These are phyloP conservation scores for Penicillium sp. DNA, from an alignment of 2,329 filamentous ascomycete species.

Conservation along the genomic window DNA sequence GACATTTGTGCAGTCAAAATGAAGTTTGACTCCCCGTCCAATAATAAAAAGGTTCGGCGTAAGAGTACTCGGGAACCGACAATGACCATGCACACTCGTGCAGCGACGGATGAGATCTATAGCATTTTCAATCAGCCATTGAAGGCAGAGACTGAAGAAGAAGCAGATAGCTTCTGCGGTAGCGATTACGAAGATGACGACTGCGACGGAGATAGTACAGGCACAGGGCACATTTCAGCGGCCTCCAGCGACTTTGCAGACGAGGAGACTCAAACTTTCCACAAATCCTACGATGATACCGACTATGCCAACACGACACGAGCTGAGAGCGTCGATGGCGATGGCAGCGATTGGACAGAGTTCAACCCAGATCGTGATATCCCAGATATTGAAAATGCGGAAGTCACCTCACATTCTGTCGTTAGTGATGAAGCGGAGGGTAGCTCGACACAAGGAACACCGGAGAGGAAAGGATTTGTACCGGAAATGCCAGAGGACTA, in stretches of 20 bases:
- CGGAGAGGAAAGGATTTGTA: conserved; percentile 38
- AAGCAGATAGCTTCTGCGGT: conserved; percentile 57
- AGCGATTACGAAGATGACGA: conserved; percentile 60
- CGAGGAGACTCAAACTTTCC: conserved; percentile 41
- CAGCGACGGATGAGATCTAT: conserved; percentile 94
- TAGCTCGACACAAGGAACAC: conserved; percentile 30
- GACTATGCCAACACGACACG: conserved; percentile 33
- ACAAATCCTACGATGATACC: conserved; percentile 36
- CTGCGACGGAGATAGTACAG: conserved; percentile 78
- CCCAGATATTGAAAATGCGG: conserved; percentile 37
- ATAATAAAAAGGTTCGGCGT: conserved; percentile 70
- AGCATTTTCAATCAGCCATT: conserved; percentile 90
- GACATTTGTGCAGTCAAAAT: conserved; percentile 62
- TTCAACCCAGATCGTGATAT: conserved; percentile 68
- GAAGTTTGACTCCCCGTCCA: conserved; percentile 80
- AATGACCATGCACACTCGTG: conserved; percentile 92
- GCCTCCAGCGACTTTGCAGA: conserved; percentile 58
- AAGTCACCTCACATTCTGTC: conserved; percentile 17
- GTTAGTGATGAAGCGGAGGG: conserved; percentile 24
- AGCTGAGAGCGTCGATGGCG: conserved; percentile 48
- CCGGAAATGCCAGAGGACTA: conserved; percentile 77
- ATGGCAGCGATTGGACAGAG: conserved; percentile 72
- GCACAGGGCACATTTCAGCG: conserved; percentile 61
- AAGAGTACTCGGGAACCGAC: conserved; percentile 75
- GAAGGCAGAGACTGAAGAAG: conserved; percentile 42